Evolutionary conservation across 208 protist genomes (phyloP).

Genomic region (Entamoeba nuttalli): DNA sequence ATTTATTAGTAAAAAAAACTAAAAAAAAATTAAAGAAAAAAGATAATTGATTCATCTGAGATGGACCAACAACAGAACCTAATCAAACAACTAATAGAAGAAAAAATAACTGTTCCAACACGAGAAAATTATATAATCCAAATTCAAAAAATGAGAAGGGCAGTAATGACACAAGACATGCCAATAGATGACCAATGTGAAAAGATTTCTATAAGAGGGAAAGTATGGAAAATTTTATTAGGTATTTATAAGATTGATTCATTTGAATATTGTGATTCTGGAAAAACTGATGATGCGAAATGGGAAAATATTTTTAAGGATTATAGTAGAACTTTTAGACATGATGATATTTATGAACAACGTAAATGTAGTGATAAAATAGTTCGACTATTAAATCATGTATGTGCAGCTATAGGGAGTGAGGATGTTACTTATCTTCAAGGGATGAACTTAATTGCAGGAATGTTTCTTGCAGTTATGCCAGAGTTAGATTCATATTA

Average conservation of each 20-base stretch:
- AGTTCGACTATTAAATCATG: background rate
- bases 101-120: no score
- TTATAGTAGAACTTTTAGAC: background rate
- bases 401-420: background rate
- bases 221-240: background rate
- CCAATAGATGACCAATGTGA: background rate
- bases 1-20: no score
- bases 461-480: background rate
- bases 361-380: background rate
- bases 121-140: background rate
- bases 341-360: background rate
- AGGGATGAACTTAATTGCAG: background rate
- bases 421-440: background rate
- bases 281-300: background rate
- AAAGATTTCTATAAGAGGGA: background rate
- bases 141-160: background rate
- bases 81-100: no score
- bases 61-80: no score
- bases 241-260: background rate
- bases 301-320: background rate
- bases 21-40: no score
- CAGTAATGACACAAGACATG: background rate
- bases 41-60: no score
- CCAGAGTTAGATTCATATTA: background rate
- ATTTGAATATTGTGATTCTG: background rate